These are phyloP conservation scores for Austroboletus festivus DNA, from an alignment of 768 basidiomycete species.

Conservation along the genomic window DNA sequence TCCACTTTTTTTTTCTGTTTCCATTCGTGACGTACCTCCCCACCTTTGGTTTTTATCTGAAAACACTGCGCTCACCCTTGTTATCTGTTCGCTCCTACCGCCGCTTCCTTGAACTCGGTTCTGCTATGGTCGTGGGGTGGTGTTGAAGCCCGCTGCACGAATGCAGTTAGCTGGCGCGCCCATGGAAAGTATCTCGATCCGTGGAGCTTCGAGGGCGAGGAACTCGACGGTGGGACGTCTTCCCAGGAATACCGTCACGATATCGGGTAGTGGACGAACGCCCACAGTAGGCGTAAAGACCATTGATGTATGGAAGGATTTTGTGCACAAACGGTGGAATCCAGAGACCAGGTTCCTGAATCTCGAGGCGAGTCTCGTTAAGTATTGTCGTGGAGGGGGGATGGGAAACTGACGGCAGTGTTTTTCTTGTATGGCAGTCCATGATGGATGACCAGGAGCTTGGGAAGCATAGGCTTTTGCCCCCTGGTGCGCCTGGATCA, in stretches of 20 bases:
- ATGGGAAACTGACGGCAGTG: neutral
- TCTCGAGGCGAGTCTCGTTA: slow-evolving; percentile 60
- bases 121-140: slow-evolving; percentile 17
- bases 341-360: slow-evolving; percentile 68
- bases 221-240: slow-evolving; percentile 46
- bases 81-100: slow-evolving; percentile 31
- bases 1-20: slow-evolving; percentile 7
- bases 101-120: slow-evolving; percentile 20
- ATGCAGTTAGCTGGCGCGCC: slow-evolving; percentile 32
- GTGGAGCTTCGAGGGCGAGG: slow-evolving; percentile 55
- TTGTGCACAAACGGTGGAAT: slow-evolving; percentile 74
- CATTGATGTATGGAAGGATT: slow-evolving; percentile 71
- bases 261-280: slow-evolving; percentile 10
- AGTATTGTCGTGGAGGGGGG: neutral
- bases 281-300: slow-evolving; percentile 33
- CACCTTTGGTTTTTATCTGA: slow-evolving; percentile 5
- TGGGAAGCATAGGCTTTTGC: slow-evolving; percentile 62
- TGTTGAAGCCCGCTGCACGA: slow-evolving; percentile 41
- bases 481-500: slow-evolving; percentile 68
- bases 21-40: slow-evolving; percentile 3
- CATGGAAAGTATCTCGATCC: slow-evolving; percentile 59
- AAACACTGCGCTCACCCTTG: slow-evolving; percentile 38
- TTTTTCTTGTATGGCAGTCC: slow-evolving; percentile 43
- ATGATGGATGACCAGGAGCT: slow-evolving; percentile 78
- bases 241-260: slow-evolving; percentile 56